A percentile compares a stretch with the other conserved stretches of the same genome.
Evolutionary conservation across 495 filamentous ascomycete genomes (phyloP).

Genomic region (Hyaloscypha hepaticicola): DNA sequence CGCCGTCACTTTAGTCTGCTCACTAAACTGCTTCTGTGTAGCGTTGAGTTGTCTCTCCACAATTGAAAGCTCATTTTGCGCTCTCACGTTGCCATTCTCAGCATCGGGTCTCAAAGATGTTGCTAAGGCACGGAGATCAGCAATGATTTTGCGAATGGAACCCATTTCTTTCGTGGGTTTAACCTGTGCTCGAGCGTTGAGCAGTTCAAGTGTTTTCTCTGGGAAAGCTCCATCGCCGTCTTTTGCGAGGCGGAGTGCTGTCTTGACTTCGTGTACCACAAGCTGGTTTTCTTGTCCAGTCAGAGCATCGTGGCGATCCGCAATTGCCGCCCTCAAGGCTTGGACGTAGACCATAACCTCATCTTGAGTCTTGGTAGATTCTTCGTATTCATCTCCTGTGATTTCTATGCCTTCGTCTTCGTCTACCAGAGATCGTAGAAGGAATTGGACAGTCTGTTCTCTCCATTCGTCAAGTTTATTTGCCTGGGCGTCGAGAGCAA

Average conservation of each 20-base stretch:
- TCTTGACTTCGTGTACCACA: constrained; percentile 71
- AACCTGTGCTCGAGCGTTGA: constrained; percentile 53
- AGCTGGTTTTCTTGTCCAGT: constrained; percentile 74
- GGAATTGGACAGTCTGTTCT: constrained; percentile 62
- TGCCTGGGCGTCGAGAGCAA: constrained; percentile 66
- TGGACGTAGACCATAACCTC: constrained; percentile 79
- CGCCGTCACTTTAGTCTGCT: constrained; percentile 62
- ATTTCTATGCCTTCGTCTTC: constrained; percentile 69
- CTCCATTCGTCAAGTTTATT: constrained; percentile 71
- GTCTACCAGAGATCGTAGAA: constrained; percentile 76
- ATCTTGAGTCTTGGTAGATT: constrained; percentile 67
- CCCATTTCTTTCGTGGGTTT: constrained; percentile 55
- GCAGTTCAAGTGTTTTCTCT: constrained; percentile 60
- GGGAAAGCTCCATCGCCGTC: constrained; percentile 71
- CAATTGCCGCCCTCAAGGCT: constrained; percentile 68
- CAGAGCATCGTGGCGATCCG: constrained; percentile 73
- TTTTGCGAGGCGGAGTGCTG: constrained; percentile 55
- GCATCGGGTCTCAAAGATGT: constrained; percentile 61
- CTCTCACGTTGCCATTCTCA: constrained; percentile 59
- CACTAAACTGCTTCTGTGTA: constrained; percentile 57
- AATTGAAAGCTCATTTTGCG: constrained; percentile 62
- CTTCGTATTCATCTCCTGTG: constrained; percentile 86
- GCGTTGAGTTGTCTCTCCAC: constrained; percentile 47
- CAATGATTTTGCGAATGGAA: constrained; percentile 68
- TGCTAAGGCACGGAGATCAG: constrained; percentile 62